Evolutionary conservation across 2,329 filamentous ascomycete genomes (phyloP).

Genomic region (Akanthomyces muscarius): DNA sequence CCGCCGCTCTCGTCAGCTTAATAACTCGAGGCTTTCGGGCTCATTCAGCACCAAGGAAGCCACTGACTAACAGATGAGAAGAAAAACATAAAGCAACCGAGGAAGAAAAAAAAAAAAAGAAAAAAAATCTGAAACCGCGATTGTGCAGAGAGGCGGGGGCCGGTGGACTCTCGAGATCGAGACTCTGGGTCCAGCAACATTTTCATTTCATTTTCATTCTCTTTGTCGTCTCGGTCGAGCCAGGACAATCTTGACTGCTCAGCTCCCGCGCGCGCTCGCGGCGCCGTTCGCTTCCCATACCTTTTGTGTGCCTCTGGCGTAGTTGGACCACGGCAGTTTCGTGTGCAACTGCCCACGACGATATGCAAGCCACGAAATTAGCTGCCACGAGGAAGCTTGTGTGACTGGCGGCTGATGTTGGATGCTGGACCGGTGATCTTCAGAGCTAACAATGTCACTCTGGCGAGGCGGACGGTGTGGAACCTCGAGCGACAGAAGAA

Average conservation of each 20-base stretch:
- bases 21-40: neutral
- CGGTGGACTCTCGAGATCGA: neutral
- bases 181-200: neutral
- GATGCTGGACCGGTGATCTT: neutral
- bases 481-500: neutral
- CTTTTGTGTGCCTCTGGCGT: too few species aligned
- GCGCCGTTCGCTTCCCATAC: neutral
- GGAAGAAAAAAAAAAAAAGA: neutral
- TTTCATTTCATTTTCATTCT: neutral
- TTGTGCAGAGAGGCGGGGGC: neutral
- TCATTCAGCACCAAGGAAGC: neutral
- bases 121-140: neutral
- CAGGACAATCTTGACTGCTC: neutral
- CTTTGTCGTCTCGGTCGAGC: neutral
- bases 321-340: neutral
- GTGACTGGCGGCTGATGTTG: constrained; percentile 3
- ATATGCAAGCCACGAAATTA: neutral
- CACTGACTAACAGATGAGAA: neutral
- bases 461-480: neutral
- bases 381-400: neutral
- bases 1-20: constrained; percentile 7
- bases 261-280: neutral
- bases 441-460: neutral
- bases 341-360: neutral
- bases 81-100: too few species aligned